These are phyloP conservation scores for Ceratocystiopsis brevicomis DNA, from an alignment of 2,329 filamentous ascomycete genomes.

Conservation along the genomic window DNA sequence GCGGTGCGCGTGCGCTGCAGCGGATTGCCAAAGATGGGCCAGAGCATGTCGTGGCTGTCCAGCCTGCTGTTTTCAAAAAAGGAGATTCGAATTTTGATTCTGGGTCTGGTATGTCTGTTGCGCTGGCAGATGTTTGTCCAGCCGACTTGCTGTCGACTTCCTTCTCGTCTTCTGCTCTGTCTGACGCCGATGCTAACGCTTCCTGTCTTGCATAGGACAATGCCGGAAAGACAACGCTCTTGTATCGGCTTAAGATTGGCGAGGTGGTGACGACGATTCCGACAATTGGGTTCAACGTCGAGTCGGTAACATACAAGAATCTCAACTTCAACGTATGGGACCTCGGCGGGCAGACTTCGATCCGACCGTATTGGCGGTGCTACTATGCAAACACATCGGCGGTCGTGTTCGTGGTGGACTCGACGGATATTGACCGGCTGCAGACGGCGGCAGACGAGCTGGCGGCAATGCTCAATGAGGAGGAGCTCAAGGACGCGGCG, in stretches of 20 bases:
- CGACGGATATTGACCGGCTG: conserved; percentile 88
- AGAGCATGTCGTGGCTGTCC: conserved; percentile 50
- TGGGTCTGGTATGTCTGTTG: conserved; percentile 52
- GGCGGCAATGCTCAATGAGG: conserved; percentile 88
- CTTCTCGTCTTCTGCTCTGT: too few species aligned
- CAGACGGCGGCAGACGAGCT: conserved; percentile 87
- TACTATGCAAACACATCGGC: conserved; percentile 98
- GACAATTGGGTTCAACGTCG: conserved; percentile 97
- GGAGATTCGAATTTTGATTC: conserved; percentile 89
- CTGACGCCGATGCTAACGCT: not conserved
- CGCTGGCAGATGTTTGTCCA: not conserved
- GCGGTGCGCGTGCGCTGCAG: too few species aligned
- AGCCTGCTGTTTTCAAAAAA: conserved; percentile 77
- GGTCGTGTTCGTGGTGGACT: conserved; percentile 96
- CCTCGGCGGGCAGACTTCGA: conserved; percentile 93
- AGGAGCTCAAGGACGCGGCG: conserved; percentile 82
- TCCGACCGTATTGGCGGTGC: conserved; percentile 96
- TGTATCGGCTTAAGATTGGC: conserved; percentile 96
- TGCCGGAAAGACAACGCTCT: conserved; percentile 88
- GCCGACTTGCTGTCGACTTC: too few species aligned
- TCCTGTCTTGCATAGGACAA: conserved; percentile 49
- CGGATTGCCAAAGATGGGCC: conserved; percentile 32
- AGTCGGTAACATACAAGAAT: conserved; percentile 96
- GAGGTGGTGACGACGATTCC: conserved; percentile 98
- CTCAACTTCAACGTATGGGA: conserved; percentile 99